phyloP scores from a whole-genome alignment of 2,329 filamentous ascomycete genomes.

The Nemania sp. region DNA sequence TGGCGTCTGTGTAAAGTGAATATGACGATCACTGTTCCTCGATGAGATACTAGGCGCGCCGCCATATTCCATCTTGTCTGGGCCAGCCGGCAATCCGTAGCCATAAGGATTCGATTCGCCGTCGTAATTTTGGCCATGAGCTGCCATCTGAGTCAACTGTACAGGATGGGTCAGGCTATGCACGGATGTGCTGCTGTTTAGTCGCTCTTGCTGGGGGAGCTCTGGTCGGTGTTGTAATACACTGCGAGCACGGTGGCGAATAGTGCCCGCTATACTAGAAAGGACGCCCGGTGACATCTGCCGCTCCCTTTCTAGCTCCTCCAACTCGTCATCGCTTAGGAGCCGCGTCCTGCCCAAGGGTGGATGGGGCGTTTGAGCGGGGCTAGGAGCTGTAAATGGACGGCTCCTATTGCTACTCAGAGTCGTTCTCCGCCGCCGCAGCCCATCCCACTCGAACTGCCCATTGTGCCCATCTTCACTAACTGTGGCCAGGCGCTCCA shows the following conservation, averaged over 20 bases:
- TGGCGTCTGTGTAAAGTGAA: constrained; percentile 53
- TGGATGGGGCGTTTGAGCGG: constrained; percentile 59
- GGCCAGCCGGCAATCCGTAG: constrained; percentile 54
- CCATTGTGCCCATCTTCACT: constrained; percentile 70
- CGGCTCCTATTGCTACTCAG: constrained; percentile 47
- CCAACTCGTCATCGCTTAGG: constrained; percentile 67
- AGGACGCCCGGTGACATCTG: constrained; percentile 54
- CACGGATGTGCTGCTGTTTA: constrained; percentile 40
- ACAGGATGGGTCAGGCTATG: constrained; percentile 65
- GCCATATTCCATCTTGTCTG: constrained; percentile 53
- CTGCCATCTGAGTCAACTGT: constrained; percentile 64
- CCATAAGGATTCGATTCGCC: constrained; percentile 50
- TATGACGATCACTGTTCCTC: constrained; percentile 46
- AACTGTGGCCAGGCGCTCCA: constrained; percentile 73
- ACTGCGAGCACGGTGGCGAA: constrained; percentile 52
- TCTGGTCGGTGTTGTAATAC: constrained; percentile 48
- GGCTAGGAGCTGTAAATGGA: constrained; percentile 42
- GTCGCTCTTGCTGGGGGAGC: constrained; percentile 45
- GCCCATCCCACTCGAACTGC: constrained; percentile 84
- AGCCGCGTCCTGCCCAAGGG: constrained; percentile 88
- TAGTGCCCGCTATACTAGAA: constrained; percentile 61
- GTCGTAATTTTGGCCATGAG: constrained; percentile 52
- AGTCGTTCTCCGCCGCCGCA: constrained; percentile 72
- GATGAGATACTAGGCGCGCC: constrained; percentile 54
- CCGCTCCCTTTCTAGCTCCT: constrained; percentile 56